Conservation (phyloP, 805 yeast species). For the Suhomyces faveliae region DNA sequence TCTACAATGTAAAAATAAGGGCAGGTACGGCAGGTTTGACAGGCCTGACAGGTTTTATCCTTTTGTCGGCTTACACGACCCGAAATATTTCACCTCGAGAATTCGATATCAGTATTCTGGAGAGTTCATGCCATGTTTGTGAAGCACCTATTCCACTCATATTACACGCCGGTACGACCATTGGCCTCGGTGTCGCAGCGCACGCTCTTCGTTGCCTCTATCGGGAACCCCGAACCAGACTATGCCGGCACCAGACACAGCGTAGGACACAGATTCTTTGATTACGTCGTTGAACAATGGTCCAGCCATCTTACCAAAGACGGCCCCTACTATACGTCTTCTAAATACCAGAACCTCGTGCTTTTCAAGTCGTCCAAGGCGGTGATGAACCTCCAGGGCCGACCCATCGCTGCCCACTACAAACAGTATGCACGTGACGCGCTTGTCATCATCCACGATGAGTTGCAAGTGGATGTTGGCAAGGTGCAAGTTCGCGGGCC, state of each 20-base stretch:
- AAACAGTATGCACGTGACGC: conserved; percentile 31
- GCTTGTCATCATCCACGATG: conserved; percentile 74
- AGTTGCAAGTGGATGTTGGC: conserved; percentile 65
- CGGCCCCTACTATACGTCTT: conserved; percentile 10
- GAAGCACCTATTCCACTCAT: conserved; percentile 8
- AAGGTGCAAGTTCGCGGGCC: conserved; percentile 59
- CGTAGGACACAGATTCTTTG: conserved; percentile 64
- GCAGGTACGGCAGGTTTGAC: no score
- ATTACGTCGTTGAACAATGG: conserved; percentile 27
- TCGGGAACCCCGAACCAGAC: conserved; percentile 76
- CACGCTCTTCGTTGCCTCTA: conserved; percentile 43
- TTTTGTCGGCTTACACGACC: background rate
- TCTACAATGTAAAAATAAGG: no score
- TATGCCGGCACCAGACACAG: conserved; percentile 70
- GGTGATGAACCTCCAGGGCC: conserved; percentile 73
- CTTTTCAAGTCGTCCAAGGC: conserved; percentile 51
- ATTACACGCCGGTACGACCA: conserved; percentile 4
- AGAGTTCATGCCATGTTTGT: conserved; percentile 6
- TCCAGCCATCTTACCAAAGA: conserved; percentile 11
- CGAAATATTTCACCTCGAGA: background rate
- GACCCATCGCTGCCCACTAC: conserved; percentile 52
- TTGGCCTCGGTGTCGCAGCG: conserved; percentile 7
- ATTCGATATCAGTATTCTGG: background rate
- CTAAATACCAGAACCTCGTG: conserved; percentile 18
- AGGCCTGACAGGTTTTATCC: no score